A percentile compares a stretch with the other conserved stretches of the same genome.
Conservation (phyloP, 768 basidiomycete species). For the Kwoniella shandongensis region DNA sequence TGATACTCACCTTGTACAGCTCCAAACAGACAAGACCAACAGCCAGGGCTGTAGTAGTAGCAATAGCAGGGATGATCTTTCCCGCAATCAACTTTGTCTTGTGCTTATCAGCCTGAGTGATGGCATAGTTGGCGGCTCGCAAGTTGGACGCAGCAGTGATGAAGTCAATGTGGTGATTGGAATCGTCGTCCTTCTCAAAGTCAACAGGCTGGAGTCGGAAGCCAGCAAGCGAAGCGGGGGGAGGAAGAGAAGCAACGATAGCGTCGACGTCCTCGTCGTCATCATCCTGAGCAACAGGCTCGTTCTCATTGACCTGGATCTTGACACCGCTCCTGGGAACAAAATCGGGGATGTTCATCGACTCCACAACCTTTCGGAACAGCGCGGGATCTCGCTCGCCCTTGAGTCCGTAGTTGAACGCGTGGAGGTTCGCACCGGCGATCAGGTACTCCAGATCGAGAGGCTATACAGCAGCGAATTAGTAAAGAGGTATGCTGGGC, state of each 20-base stretch:
- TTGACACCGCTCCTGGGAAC: conserved; percentile 88
- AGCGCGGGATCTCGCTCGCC: conserved; percentile 76
- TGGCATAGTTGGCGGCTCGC: conserved; percentile 91
- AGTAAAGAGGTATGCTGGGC: background rate
- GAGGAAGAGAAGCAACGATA: conserved; percentile 69
- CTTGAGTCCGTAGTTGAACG: conserved; percentile 94
- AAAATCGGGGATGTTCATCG: conserved; percentile 85
- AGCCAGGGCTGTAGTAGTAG: conserved; percentile 94
- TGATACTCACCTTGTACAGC: conserved; percentile 79
- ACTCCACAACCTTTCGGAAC: conserved; percentile 80
- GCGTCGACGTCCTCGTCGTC: conserved; percentile 59
- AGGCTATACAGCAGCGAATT: conserved; percentile 58
- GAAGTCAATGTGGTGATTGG: conserved; percentile 97
- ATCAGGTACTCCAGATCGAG: conserved; percentile 85
- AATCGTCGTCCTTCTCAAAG: conserved; percentile 98
- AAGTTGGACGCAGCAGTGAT: conserved; percentile 97
- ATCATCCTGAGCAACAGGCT: conserved; percentile 63
- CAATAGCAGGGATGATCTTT: conserved; percentile 98
- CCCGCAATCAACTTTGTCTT: conserved; percentile 91
- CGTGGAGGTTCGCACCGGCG: conserved; percentile 91
- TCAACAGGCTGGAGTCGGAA: conserved; percentile 93
- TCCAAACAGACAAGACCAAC: conserved; percentile 95
- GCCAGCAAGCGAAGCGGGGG: conserved; percentile 90
- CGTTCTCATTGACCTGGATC: conserved; percentile 92
- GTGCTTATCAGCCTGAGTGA: conserved; percentile 80